Conservation (phyloP, 768 basidiomycete genomes). For the Boletus rubroflammeus region DNA sequence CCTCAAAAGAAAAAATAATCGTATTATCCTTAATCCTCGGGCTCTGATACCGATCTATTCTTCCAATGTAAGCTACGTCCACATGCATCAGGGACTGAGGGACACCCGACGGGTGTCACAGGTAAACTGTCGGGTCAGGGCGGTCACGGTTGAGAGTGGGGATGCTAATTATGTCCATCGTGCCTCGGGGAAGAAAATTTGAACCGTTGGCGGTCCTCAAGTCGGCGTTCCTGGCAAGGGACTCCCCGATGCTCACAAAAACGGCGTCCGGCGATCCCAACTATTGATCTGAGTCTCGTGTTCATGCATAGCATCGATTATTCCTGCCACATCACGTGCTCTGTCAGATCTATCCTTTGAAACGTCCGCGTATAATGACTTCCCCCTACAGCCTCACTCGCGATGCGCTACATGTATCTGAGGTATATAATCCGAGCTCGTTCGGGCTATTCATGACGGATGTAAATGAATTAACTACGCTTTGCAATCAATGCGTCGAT, state of each 20-base stretch:
- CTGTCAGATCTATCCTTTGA: neutral
- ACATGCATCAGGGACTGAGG: neutral
- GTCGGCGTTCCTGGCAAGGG: neutral
- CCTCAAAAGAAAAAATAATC: neutral
- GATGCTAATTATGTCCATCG: neutral
- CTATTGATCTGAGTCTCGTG: no score
- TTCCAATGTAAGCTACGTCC: no score
- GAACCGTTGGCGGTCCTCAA: neutral
- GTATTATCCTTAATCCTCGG: neutral
- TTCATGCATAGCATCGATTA: neutral
- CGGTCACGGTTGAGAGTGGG: neutral
- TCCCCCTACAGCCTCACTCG: neutral
- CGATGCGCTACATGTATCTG: neutral
- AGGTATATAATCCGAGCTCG: conserved; percentile 1
- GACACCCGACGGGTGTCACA: neutral
- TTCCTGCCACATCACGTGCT: neutral
- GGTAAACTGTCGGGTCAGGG: neutral
- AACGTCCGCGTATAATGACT: neutral
- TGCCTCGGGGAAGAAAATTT: neutral
- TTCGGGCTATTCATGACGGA: no score
- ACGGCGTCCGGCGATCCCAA: no score
- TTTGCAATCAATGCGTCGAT: conserved; percentile 13
- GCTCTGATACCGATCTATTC: neutral
- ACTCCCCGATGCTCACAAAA: neutral
- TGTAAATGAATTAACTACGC: neutral